Evolutionary conservation across 257 asterid species (phyloP).

Genomic region (Linaria vulgaris): DNA sequence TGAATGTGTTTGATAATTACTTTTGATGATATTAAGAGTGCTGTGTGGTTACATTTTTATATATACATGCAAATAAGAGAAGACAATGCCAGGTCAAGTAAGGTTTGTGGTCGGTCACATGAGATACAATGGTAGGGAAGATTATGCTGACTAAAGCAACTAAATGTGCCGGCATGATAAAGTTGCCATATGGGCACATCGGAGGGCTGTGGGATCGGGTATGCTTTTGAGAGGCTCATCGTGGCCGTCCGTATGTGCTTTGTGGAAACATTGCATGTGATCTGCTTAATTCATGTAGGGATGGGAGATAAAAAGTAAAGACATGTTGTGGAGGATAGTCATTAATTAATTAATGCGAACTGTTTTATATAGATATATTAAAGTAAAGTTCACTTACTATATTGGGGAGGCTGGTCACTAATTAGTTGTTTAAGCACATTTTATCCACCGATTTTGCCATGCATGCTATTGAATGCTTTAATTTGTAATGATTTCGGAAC

Average conservation of each 20-base stretch:
- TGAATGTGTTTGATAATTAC: neutral
- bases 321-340: constrained; percentile 11
- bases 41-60: constrained; percentile 22
- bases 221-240: constrained; percentile 26
- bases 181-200: constrained; percentile 41
- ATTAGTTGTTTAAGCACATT: neutral
- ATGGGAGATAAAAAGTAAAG: neutral
- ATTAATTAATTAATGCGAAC: constrained; percentile 17
- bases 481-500: neutral
- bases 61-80: constrained; percentile 33
- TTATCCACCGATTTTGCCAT: neutral
- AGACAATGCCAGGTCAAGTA: constrained; percentile 43
- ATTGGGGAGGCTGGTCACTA: constrained; percentile 12
- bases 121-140: constrained; percentile 76
- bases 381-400: neutral
- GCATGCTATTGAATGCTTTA: too few species aligned
- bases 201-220: constrained; percentile 29
- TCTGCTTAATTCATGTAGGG: constrained; percentile 34
- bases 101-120: constrained; percentile 58
- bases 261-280: constrained; percentile 65
- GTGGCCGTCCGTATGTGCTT: constrained; percentile 33
- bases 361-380: too few species aligned
- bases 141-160: constrained; percentile 40
- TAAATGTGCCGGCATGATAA: constrained; percentile 45
- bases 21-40: neutral